Evolutionary conservation across 768 basidiomycete genomes (phyloP).

Genomic region (Boletus coccyginus): DNA sequence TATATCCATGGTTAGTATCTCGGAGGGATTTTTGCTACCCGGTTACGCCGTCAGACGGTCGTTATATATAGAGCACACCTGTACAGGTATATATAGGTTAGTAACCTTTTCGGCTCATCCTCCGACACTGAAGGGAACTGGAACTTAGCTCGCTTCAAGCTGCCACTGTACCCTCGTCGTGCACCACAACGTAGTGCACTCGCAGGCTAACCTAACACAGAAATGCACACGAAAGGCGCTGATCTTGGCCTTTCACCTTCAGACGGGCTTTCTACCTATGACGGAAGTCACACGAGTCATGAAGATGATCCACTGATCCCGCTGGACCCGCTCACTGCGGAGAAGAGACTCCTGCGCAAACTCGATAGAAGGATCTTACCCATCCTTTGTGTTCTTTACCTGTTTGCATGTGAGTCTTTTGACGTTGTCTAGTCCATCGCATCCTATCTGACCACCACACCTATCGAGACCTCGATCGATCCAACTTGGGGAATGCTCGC

Average conservation of each 20-base stretch:
- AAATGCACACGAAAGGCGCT: constrained; percentile 18
- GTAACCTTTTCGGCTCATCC: not conserved
- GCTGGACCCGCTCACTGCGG: constrained; percentile 33
- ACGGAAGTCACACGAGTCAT: constrained; percentile 1
- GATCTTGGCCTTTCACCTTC: constrained; percentile 5
- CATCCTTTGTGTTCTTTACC: constrained; percentile 68
- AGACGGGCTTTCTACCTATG: constrained; percentile 1
- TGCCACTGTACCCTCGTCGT: not conserved
- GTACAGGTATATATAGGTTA: no score
- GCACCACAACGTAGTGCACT: not conserved
- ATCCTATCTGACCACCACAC: not conserved
- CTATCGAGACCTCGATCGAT: constrained; percentile 58
- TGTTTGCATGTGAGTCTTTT: constrained; percentile 64
- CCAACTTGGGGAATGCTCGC: constrained; percentile 78
- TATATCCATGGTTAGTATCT: no score
- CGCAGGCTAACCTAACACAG: not conserved
- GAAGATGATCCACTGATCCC: constrained; percentile 22
- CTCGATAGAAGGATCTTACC: constrained; percentile 68
- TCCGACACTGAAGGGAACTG: not conserved
- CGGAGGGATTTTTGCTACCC: not conserved
- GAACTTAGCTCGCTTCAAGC: not conserved
- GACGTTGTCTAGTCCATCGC: not conserved
- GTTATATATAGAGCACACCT: no score
- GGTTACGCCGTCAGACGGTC: no score
- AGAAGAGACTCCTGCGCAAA: constrained; percentile 57